phyloP scores from a whole-genome alignment of 2,329 filamentous ascomycete genomes.

The Phyllosticta citriasiana region DNA sequence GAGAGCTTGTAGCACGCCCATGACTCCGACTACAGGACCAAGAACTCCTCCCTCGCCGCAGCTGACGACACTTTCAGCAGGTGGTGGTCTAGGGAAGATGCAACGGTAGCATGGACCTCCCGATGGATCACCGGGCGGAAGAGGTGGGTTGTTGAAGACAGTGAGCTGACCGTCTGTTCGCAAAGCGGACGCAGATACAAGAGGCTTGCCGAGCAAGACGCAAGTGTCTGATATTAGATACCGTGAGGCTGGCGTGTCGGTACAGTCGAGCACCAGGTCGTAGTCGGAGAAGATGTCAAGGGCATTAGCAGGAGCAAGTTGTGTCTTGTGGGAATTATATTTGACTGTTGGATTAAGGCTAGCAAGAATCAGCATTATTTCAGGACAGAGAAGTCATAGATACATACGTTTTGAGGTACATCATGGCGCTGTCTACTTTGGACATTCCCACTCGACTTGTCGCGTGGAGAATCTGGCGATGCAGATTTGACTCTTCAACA shows the following conservation, averaged over 20 bases:
- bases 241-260: conserved; percentile 81
- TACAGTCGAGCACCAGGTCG: conserved; percentile 86
- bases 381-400: not conserved
- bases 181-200: conserved; percentile 84
- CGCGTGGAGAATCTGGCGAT: conserved; percentile 79
- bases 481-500: conserved; percentile 84
- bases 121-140: conserved; percentile 42
- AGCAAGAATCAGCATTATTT: not conserved
- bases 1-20: conserved; percentile 86
- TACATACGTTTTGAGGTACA: conserved; percentile 35
- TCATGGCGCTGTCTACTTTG: conserved; percentile 66
- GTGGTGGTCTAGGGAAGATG: conserved; percentile 80
- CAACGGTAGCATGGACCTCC: conserved; percentile 88
- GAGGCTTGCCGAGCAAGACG: conserved; percentile 64
- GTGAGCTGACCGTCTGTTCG: conserved; percentile 84
- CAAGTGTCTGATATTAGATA: conserved; percentile 90
- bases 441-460: conserved; percentile 58
- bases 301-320: conserved; percentile 61
- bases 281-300: conserved; percentile 57
- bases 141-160: conserved; percentile 71
- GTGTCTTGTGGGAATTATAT: conserved; percentile 52
- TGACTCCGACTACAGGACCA: conserved; percentile 82
- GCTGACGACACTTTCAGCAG: conserved; percentile 68
- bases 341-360: conserved; percentile 64
- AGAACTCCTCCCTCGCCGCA: conserved; percentile 91